Conservation (phyloP, 495 filamentous ascomycete genomes). For the Penicillium desertorum region DNA sequence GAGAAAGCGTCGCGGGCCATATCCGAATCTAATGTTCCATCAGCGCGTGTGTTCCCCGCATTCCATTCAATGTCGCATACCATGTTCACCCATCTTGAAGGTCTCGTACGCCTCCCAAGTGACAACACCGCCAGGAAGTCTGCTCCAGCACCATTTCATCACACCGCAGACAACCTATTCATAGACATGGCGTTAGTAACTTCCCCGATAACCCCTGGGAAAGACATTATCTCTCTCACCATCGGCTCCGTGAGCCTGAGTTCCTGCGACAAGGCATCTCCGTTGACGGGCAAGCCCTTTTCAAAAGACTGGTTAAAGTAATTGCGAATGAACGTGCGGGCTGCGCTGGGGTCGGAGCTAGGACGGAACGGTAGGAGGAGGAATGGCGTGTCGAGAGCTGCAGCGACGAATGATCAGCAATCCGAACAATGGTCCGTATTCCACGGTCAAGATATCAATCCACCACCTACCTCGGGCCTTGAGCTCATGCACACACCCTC, state of each 20-base stretch:
- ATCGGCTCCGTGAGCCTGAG: slow-evolving; percentile 91
- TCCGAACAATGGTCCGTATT: slow-evolving; percentile 27
- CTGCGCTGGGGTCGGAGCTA: slow-evolving; percentile 83
- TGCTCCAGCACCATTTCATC: slow-evolving; percentile 98
- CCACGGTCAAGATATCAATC: slow-evolving; percentile 26
- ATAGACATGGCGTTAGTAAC: slow-evolving; percentile 7
- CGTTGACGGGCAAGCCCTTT: slow-evolving; percentile 52
- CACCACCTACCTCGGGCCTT: slow-evolving; percentile 85
- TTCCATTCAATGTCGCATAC: slow-evolving; percentile 46
- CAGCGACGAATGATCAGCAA: slow-evolving; percentile 39
- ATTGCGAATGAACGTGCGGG: slow-evolving; percentile 88
- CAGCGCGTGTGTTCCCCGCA: slow-evolving; percentile 9
- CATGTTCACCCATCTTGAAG: slow-evolving; percentile 91
- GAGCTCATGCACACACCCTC: slow-evolving; percentile 82
- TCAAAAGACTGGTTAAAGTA: slow-evolving; percentile 69
- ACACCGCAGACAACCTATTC: slow-evolving; percentile 85
- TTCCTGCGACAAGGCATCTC: slow-evolving; percentile 76
- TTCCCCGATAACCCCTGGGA: not conserved
- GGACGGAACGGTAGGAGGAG: slow-evolving; percentile 95
- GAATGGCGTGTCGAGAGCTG: slow-evolving; percentile 88
- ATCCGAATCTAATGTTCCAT: slow-evolving; percentile 67
- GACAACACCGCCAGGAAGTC: slow-evolving; percentile 87
- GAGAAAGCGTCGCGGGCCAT: slow-evolving; percentile 91
- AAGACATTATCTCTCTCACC: slow-evolving; percentile 49
- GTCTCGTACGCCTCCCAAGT: slow-evolving; percentile 97